Evolutionary conservation across 768 basidiomycete genomes (phyloP).

Genomic region (Amyloporia xantha): DNA sequence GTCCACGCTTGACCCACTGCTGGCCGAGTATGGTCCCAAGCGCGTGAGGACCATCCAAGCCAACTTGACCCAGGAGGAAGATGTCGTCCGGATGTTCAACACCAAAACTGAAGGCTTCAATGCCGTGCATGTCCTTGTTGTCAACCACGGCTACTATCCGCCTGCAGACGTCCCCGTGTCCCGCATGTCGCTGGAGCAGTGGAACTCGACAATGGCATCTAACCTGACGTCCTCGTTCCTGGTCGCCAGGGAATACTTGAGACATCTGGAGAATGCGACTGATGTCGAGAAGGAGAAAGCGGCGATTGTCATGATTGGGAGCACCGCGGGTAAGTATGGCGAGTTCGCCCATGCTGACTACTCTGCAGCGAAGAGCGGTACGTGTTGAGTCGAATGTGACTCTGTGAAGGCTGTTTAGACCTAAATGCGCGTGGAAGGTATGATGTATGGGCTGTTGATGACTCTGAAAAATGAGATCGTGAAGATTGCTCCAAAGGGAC

Average conservation of each 20-base stretch:
- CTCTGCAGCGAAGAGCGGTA: conserved; percentile 62
- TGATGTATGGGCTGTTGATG: conserved; percentile 68
- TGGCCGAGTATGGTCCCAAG: conserved; percentile 28
- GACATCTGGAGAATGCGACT: conserved; percentile 31
- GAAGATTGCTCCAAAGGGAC: conserved; percentile 58
- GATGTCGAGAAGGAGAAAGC: conserved; percentile 44
- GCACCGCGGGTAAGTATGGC: conserved; percentile 67
- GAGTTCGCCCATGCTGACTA: conserved; percentile 66
- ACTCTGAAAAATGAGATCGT: conserved; percentile 79
- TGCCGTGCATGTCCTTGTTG: conserved; percentile 48
- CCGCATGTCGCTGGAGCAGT: conserved; percentile 54
- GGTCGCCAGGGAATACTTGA: conserved; percentile 55
- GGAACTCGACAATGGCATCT: conserved; percentile 52
- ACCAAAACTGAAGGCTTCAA: conserved; percentile 34
- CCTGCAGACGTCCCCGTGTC: conserved; percentile 41
- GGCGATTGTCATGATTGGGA: conserved; percentile 59
- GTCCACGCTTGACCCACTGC: conserved; percentile 34
- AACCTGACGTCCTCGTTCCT: conserved; percentile 68
- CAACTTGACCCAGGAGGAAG: conserved; percentile 50
- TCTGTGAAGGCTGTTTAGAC: background rate
- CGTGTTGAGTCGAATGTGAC: too few species aligned
- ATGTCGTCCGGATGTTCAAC: conserved; percentile 45
- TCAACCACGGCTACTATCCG: conserved; percentile 57
- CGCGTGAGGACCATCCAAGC: conserved; percentile 38
- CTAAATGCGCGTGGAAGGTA: too few species aligned